Percentiles rank a stretch among this genome's conserved stretches.
Conservation (phyloP, 1,139 yeast genomes). For the Hyphopichia pseudoburtonii region DNA sequence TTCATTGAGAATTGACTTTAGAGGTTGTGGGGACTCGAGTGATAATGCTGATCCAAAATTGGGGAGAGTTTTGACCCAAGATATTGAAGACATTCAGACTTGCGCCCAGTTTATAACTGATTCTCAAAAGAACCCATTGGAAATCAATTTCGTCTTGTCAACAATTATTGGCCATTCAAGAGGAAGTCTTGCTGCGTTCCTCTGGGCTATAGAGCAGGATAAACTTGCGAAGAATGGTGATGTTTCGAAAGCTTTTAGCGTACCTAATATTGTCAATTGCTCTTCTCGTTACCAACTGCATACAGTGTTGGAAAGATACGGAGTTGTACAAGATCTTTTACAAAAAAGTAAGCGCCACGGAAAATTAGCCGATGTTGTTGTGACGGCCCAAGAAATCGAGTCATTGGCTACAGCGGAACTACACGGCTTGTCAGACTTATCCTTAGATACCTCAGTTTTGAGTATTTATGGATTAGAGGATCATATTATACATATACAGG, state of each 20-base stretch:
- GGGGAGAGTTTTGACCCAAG: slow-evolving; percentile 64
- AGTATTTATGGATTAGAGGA: slow-evolving; percentile 75
- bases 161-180: slow-evolving; percentile 75
- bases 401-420: slow-evolving; percentile 57
- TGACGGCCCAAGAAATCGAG: slow-evolving; percentile 53
- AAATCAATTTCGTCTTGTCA: slow-evolving; percentile 46
- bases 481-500: slow-evolving; percentile 60
- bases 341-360: slow-evolving; percentile 53
- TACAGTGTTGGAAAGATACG: slow-evolving; percentile 39
- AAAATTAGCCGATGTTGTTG: slow-evolving; percentile 30
- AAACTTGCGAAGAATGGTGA: slow-evolving; percentile 25
- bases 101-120: slow-evolving; percentile 46
- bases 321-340: slow-evolving; percentile 19
- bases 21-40: slow-evolving; percentile 81
- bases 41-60: slow-evolving; percentile 39
- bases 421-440: slow-evolving; percentile 38
- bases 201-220: slow-evolving; percentile 60
- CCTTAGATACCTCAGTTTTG: slow-evolving; percentile 52
- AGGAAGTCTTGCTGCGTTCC: slow-evolving; percentile 75
- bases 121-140: slow-evolving; percentile 35
- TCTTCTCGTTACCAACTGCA: slow-evolving; percentile 57
- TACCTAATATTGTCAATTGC: slow-evolving; percentile 71
- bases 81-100: slow-evolving; percentile 63
- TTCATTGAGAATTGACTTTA: slow-evolving; percentile 75
- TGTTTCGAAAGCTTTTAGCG: slow-evolving; percentile 32